Conservation (phyloP, 176 grass and related monocot species). For the Hsuehochloa calcarea region DNA sequence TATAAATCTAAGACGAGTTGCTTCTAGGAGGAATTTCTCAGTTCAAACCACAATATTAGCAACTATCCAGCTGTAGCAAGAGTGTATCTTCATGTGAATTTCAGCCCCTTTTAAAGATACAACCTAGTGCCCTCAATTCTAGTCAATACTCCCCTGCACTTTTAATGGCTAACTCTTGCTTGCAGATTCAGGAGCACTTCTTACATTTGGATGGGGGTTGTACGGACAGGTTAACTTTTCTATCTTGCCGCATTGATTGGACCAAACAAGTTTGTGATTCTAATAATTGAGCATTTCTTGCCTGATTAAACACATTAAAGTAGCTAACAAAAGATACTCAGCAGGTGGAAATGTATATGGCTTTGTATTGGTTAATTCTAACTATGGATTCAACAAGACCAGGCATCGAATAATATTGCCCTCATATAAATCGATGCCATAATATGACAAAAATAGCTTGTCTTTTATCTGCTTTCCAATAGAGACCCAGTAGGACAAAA, state of each 20-base stretch:
- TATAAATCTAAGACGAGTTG: neutral
- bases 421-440: neutral
- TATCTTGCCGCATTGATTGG: neutral
- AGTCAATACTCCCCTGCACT: neutral
- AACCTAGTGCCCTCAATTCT: neutral
- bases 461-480: neutral
- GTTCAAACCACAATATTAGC: neutral
- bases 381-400: neutral
- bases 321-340: neutral
- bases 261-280: neutral
- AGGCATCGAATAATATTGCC: neutral
- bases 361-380: neutral
- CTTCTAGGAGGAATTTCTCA: neutral
- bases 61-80: neutral
- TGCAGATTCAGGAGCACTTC: constrained; percentile 82
- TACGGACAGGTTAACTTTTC: constrained; percentile 78
- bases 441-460: neutral
- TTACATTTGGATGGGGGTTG: constrained; percentile 97
- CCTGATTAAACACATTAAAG: neutral
- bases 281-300: neutral
- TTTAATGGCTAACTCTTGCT: constrained; percentile 20
- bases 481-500: neutral
- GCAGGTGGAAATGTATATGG: neutral
- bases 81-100: neutral
- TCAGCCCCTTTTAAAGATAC: neutral